A percentile compares a stretch with the other conserved stretches of the same genome.
These are phyloP conservation scores for Monosporascus sp. DNA, from an alignment of 2,329 filamentous ascomycete species.

Conservation along the genomic window DNA sequence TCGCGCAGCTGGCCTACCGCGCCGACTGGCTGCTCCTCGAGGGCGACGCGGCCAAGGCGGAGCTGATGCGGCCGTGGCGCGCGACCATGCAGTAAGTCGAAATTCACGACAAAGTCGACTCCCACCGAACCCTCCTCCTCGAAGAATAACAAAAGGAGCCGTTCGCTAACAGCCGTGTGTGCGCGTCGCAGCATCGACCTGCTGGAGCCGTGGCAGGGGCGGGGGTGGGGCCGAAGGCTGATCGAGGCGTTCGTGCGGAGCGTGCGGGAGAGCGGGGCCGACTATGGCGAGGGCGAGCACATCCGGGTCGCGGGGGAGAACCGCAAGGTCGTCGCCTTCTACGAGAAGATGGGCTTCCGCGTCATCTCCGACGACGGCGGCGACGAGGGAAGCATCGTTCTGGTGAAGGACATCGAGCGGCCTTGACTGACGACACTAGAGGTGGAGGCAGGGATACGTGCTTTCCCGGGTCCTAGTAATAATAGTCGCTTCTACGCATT, in stretches of 20 bases:
- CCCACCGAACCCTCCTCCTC: too few relatives aligned
- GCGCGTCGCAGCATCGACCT: constrained; percentile 32
- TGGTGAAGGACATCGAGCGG: constrained; percentile 32
- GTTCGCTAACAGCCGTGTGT: too few relatives aligned
- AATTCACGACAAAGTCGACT: too few relatives aligned
- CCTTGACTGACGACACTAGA: not conserved
- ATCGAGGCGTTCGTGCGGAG: constrained; percentile 36
- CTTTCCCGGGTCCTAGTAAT: not conserved
- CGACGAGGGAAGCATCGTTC: constrained; percentile 31
- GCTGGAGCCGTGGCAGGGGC: constrained; percentile 33
- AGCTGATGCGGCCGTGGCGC: constrained; percentile 28
- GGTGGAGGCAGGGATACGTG: too few relatives aligned
- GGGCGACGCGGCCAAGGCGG: constrained; percentile 23
- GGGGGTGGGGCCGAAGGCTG: constrained; percentile 39
- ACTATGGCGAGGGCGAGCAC: constrained; percentile 34
- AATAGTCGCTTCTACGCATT: not conserved
- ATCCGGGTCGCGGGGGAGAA: constrained; percentile 42
- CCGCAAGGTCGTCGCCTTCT: constrained; percentile 41
- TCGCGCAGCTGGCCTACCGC: constrained; percentile 38
- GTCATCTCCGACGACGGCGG: constrained; percentile 25
- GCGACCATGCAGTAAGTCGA: constrained; percentile 37
- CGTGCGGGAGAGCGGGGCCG: constrained; percentile 19
- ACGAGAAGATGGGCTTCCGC: constrained; percentile 41
- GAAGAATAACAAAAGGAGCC: too few relatives aligned
- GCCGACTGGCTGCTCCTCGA: constrained; percentile 33